Evolutionary conservation across 2,329 filamentous ascomycete species (phyloP).

Genomic region (Xylariomycetidae sp.): DNA sequence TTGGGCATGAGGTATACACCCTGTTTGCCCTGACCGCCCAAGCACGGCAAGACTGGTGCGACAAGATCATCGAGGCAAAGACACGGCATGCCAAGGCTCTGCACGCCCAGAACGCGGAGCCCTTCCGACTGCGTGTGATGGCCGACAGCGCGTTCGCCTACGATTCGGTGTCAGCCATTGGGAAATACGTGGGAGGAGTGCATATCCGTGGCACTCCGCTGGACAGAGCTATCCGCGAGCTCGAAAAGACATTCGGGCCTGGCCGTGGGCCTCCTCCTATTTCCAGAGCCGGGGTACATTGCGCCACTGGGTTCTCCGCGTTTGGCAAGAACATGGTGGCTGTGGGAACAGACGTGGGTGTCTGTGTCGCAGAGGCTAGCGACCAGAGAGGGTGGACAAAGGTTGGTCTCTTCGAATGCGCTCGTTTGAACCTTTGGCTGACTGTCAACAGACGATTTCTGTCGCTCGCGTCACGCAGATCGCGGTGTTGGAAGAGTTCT

Average conservation of each 20-base stretch:
- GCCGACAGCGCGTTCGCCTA: conserved; percentile 89
- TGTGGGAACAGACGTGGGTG: conserved; percentile 90
- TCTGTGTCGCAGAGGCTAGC: conserved; percentile 81
- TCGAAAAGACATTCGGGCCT: conserved; percentile 71
- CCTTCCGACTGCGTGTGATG: conserved; percentile 85
- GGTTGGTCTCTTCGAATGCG: conserved; percentile 43
- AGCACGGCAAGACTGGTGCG: conserved; percentile 81
- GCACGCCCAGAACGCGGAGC: conserved; percentile 89
- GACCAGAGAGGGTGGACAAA: conserved; percentile 88
- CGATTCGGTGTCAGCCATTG: conserved; percentile 54
- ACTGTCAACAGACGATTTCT: conserved; percentile 59
- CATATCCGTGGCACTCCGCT: conserved; percentile 86
- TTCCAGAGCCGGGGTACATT: conserved; percentile 83
- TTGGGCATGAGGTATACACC: conserved; percentile 89
- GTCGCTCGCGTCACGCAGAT: conserved; percentile 80
- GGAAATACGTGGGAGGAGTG: conserved; percentile 56
- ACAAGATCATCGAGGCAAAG: conserved; percentile 91
- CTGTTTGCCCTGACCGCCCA: conserved; percentile 75
- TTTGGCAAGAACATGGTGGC: conserved; percentile 84
- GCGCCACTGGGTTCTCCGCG: conserved; percentile 81
- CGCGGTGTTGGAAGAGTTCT: conserved; percentile 91
- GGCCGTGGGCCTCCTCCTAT: conserved; percentile 68
- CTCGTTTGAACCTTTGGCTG: conserved; percentile 1
- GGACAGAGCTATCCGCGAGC: conserved; percentile 81
- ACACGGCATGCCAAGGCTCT: conserved; percentile 85